A percentile compares a stretch with the other conserved stretches of the same genome.
These are phyloP conservation scores for Fusarium graminum DNA, from an alignment of 2,329 filamentous ascomycete species.

Conservation along the genomic window DNA sequence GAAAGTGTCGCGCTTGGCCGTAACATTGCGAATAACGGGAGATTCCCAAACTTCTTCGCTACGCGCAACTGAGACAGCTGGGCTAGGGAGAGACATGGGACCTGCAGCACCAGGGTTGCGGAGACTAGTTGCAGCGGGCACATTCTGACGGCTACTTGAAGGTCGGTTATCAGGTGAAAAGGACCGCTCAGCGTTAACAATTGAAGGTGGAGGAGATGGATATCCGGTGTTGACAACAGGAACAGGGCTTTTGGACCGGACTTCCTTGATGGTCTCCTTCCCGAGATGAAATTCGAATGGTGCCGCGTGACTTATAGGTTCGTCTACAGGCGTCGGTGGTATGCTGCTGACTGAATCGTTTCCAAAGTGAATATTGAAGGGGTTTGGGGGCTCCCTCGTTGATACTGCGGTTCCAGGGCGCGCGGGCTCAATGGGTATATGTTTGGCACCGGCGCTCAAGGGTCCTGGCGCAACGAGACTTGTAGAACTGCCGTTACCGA, in stretches of 20 bases:
- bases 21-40: conserved; percentile 63
- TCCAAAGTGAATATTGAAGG: conserved; percentile 63
- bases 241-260: conserved; percentile 19
- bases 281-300: conserved; percentile 56
- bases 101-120: conserved; percentile 48
- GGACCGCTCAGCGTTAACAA: conserved; percentile 50
- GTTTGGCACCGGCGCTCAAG: conserved; percentile 37
- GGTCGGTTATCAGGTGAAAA: conserved; percentile 43
- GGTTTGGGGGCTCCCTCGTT: conserved; percentile 59
- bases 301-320: conserved; percentile 56
- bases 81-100: conserved; percentile 58
- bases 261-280: conserved; percentile 22
- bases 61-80: conserved; percentile 56
- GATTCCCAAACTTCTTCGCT: conserved; percentile 56
- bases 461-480: conserved; percentile 54
- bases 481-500: conserved; percentile 54
- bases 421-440: conserved; percentile 46
- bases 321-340: conserved; percentile 44
- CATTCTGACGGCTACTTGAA: conserved; percentile 42
- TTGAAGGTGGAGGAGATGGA: conserved; percentile 57
- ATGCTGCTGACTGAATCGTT: conserved; percentile 48
- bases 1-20: conserved; percentile 65
- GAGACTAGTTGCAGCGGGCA: conserved; percentile 42
- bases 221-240: conserved; percentile 46
- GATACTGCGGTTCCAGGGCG: conserved; percentile 54